These are phyloP conservation scores for Miscanthus lutarioriparius DNA, from an alignment of 176 grass and related monocot species.

Conservation along the genomic window DNA sequence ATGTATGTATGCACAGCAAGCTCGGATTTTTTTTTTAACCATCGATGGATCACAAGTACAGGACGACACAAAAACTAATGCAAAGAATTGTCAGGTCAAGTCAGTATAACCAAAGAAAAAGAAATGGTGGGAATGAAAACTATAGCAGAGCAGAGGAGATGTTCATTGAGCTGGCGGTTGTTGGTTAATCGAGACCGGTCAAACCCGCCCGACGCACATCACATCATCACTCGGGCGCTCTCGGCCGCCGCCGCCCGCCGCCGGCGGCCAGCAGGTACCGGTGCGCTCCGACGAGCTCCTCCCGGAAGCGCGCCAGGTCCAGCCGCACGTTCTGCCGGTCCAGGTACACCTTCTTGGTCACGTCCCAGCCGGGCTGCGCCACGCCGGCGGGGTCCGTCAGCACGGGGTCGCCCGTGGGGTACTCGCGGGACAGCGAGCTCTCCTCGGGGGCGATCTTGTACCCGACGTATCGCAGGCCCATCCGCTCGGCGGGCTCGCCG, in stretches of 20 bases:
- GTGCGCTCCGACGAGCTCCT: constrained; percentile 51
- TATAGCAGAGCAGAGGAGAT: neutral
- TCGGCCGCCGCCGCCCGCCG: neutral
- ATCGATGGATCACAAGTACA: constrained; percentile 24
- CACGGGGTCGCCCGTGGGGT: constrained; percentile 63
- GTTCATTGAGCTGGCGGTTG: neutral
- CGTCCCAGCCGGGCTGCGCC: constrained; percentile 63
- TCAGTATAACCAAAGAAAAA: constrained; percentile 15
- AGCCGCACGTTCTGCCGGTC: constrained; percentile 77
- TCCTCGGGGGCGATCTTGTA: constrained; percentile 78
- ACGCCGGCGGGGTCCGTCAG: constrained; percentile 71
- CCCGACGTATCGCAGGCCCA: constrained; percentile 64
- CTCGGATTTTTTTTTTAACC: neutral
- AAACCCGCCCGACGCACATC: neutral
- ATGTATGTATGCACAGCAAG: constrained; percentile 26
- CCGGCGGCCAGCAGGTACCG: constrained; percentile 51
- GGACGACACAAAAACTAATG: constrained; percentile 27
- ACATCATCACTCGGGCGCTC: neutral
- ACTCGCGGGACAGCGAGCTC: constrained; percentile 72
- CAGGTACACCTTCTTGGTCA: constrained; percentile 89
- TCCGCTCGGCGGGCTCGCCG: constrained; percentile 56
- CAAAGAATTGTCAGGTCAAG: constrained; percentile 59
- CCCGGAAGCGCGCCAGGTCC: constrained; percentile 58
- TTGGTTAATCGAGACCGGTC: constrained; percentile 16
- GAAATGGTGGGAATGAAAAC: neutral